These are phyloP conservation scores for Albifimbria verrucaria DNA, from an alignment of 2,329 filamentous ascomycete species.

Conservation along the genomic window DNA sequence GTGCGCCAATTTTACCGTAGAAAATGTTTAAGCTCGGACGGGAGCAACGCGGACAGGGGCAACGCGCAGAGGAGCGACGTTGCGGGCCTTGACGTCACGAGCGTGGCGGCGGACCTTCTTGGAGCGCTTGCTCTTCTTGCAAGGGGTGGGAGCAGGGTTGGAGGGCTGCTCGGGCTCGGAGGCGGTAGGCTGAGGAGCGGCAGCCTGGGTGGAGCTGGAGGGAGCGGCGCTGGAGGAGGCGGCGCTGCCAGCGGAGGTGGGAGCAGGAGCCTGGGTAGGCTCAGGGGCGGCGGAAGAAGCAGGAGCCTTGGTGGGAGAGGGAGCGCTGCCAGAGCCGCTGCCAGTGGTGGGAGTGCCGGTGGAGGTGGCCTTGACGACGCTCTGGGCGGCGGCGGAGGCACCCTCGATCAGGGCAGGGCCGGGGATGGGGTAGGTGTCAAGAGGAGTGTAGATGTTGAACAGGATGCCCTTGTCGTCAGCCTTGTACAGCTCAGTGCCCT, in stretches of 20 bases:
- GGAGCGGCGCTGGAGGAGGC: neutral
- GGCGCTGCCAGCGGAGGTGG: constrained; percentile 3
- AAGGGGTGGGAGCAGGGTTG: constrained; percentile 5
- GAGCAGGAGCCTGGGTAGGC: constrained; percentile 8
- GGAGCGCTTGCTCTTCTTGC: constrained; percentile 17
- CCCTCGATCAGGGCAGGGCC: constrained; percentile 23
- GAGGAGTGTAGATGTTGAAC: constrained; percentile 28
- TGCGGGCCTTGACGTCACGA: constrained; percentile 14
- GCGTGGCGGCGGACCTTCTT: constrained; percentile 21
- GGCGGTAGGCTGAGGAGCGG: constrained; percentile 9
- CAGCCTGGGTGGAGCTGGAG: constrained; percentile 8
- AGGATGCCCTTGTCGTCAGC: constrained; percentile 27
- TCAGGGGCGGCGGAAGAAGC: constrained; percentile 6
- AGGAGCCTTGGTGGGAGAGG: constrained; percentile 7
- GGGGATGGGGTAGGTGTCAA: constrained; percentile 24
- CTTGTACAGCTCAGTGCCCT: constrained; percentile 28
- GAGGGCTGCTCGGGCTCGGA: constrained; percentile 10
- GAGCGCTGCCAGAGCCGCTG: constrained; percentile 6
- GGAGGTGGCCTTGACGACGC: constrained; percentile 12
- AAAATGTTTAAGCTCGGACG: neutral
- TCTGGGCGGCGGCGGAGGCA: constrained; percentile 14
- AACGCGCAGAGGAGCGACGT: constrained; percentile 12
- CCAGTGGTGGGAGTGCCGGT: constrained; percentile 11
- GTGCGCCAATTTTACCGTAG: neutral
- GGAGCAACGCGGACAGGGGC: neutral